A percentile compares a stretch with the other conserved stretches of the same genome.
Conservation (phyloP, 345 rosid species). For the Syzygium oleosum region DNA sequence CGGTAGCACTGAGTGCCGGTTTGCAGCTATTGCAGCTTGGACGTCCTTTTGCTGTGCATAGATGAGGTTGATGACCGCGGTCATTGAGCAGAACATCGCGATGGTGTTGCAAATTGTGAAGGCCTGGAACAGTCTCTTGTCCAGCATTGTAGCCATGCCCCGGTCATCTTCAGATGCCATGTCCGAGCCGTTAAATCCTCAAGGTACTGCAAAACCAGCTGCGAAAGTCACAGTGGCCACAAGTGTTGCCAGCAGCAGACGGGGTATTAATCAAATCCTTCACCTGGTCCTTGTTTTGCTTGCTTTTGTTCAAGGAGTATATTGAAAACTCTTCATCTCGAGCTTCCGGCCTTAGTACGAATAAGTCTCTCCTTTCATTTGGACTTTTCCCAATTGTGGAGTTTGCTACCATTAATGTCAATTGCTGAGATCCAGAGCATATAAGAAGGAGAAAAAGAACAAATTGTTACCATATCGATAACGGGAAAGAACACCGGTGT, state of each 20-base stretch:
- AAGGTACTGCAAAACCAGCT: neutral
- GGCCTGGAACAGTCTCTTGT: neutral
- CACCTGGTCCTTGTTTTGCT: neutral
- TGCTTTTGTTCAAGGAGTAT: neutral
- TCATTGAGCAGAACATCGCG: neutral
- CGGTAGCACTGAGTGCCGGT: fast-evolving
- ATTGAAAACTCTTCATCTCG: neutral
- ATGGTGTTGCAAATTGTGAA: neutral
- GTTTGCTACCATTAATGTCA: fast-evolving
- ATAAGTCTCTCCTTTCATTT: neutral
- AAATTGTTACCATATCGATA: neutral
- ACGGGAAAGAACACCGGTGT: neutral
- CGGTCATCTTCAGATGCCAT: neutral
- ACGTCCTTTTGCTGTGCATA: fast-evolving
- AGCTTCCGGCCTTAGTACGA: neutral
- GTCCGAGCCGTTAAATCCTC: neutral
- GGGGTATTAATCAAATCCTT: neutral
- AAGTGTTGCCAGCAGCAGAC: neutral
- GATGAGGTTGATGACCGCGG: neutral
- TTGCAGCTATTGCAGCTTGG: fast-evolving
- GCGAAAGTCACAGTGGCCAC: neutral
- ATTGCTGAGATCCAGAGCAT: neutral
- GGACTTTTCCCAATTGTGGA: too few species aligned
- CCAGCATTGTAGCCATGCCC: neutral
- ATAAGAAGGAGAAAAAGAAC: neutral